phyloP scores from a whole-genome alignment of 2,329 filamentous ascomycete genomes.

The Seiridium unicorne region DNA sequence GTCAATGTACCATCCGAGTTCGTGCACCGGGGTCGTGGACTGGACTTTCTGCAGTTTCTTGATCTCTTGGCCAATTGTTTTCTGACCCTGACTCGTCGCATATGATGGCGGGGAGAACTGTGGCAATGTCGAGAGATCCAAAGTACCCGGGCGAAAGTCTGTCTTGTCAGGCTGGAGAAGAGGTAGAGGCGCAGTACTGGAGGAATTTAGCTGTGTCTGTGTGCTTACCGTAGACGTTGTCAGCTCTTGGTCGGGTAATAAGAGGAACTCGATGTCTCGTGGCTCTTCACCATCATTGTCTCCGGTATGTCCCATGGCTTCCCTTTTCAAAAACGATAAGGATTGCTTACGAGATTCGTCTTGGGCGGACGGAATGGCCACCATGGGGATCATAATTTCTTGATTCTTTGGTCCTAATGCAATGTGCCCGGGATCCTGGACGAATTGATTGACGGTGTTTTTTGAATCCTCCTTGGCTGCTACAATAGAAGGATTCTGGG shows the following conservation, averaged over 20 bases:
- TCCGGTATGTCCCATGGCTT: conserved; percentile 20
- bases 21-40: conserved; percentile 53
- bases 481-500: not conserved
- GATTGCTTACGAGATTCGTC: not conserved
- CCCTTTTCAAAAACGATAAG: conserved; percentile 6
- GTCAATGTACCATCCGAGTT: conserved; percentile 84
- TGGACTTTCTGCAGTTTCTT: conserved; percentile 64
- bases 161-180: conserved; percentile 21
- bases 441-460: conserved; percentile 12
- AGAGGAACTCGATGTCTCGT: conserved; percentile 36
- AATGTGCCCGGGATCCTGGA: conserved; percentile 17
- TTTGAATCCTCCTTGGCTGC: not conserved
- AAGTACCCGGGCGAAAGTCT: conserved; percentile 62
- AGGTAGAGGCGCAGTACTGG: too few relatives aligned
- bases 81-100: conserved; percentile 60
- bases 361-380: conserved; percentile 26
- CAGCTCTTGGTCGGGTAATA: not conserved
- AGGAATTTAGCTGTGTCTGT: not conserved
- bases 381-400: conserved; percentile 27
- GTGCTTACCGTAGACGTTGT: not conserved
- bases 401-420: conserved; percentile 11
- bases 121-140: conserved; percentile 62
- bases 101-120: conserved; percentile 65
- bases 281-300: conserved; percentile 45
- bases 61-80: conserved; percentile 64